Conservation (phyloP, 2,329 filamentous ascomycete genomes). For the Alternaria arbusti region DNA sequence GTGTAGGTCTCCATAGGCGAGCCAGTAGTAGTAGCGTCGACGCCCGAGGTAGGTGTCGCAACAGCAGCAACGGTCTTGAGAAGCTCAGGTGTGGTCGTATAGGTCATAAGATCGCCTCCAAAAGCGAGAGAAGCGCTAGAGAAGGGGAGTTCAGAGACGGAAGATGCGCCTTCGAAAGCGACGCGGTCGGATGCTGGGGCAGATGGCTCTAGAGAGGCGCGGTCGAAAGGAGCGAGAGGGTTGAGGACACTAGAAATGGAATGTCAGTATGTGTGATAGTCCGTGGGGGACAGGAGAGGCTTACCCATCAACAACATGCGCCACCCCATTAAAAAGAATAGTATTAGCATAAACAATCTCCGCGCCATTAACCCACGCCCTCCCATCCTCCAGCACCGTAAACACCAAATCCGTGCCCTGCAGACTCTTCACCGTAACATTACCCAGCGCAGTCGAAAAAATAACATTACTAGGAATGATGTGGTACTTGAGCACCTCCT, state of each 20-base stretch:
- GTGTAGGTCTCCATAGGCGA: constrained; percentile 5
- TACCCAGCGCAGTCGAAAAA: constrained; percentile 33
- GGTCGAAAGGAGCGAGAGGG: constrained; percentile 23
- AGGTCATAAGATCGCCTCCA: constrained; percentile 27
- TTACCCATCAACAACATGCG: constrained; percentile 35
- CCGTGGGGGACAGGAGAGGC: too few species aligned
- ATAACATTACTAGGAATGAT: constrained; percentile 35
- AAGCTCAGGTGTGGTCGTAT: constrained; percentile 31
- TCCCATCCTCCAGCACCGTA: constrained; percentile 31
- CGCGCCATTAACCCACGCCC: constrained; percentile 34
- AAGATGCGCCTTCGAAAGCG: constrained; percentile 29
- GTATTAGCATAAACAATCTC: constrained; percentile 29
- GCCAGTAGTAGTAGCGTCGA: neutral
- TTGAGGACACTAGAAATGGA: constrained; percentile 16
- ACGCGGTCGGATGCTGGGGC: constrained; percentile 24
- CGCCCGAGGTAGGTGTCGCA: constrained; percentile 12
- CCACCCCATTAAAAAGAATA: constrained; percentile 35
- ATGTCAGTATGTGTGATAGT: neutral
- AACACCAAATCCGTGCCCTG: constrained; percentile 31
- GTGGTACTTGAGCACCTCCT: constrained; percentile 34
- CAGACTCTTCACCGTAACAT: constrained; percentile 29
- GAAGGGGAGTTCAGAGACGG: constrained; percentile 24
- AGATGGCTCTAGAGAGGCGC: constrained; percentile 22
- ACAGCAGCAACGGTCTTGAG: constrained; percentile 33
- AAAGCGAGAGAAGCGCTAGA: constrained; percentile 25